phyloP scores from a whole-genome alignment of 1,139 yeast species.

The Arxiozyma telluris region DNA sequence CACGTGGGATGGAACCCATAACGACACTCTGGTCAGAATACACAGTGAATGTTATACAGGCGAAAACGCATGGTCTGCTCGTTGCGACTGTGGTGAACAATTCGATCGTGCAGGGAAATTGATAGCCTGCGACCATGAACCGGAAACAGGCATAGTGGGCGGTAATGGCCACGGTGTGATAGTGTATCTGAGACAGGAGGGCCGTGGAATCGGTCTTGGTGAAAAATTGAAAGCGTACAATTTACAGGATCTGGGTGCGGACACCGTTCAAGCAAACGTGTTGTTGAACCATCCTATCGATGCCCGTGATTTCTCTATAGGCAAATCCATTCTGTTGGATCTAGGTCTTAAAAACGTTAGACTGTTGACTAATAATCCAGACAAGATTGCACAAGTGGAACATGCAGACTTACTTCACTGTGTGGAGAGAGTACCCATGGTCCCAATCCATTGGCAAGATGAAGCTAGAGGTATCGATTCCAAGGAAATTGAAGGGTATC shows the following conservation, averaged over 20 bases:
- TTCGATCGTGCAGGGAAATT: slow-evolving; percentile 94
- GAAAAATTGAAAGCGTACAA: slow-evolving; percentile 96
- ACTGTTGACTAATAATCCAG: slow-evolving; percentile 89
- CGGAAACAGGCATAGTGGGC: slow-evolving; percentile 36
- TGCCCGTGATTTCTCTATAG: slow-evolving; percentile 83
- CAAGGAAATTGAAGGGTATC: slow-evolving; percentile 82
- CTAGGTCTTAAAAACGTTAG: slow-evolving; percentile 66
- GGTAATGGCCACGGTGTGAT: slow-evolving; percentile 82
- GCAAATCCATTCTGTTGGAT: slow-evolving; percentile 85
- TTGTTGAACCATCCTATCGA: slow-evolving; percentile 94
- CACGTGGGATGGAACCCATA: slow-evolving; percentile 20
- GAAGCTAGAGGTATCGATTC: slow-evolving; percentile 62
- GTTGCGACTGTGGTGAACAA: slow-evolving; percentile 99
- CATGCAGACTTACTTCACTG: slow-evolving; percentile 23
- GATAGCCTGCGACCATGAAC: slow-evolving; percentile 40
- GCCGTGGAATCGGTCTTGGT: slow-evolving; percentile 95
- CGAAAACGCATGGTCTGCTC: slow-evolving; percentile 97
- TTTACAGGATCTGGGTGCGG: slow-evolving; percentile 95
- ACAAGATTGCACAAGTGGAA: slow-evolving; percentile 79
- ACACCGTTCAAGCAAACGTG: slow-evolving; percentile 93
- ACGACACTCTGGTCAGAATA: slow-evolving; percentile 57
- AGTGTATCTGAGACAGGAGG: slow-evolving; percentile 94
- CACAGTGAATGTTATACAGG: slow-evolving; percentile 99
- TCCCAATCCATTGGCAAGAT: slow-evolving; percentile 83
- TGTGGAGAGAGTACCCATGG: slow-evolving; percentile 87